Percentiles rank a stretch among this genome's conserved stretches.
These are phyloP conservation scores for Candida nanaspora DNA, from an alignment of 805 yeast genomes.

Conservation along the genomic window DNA sequence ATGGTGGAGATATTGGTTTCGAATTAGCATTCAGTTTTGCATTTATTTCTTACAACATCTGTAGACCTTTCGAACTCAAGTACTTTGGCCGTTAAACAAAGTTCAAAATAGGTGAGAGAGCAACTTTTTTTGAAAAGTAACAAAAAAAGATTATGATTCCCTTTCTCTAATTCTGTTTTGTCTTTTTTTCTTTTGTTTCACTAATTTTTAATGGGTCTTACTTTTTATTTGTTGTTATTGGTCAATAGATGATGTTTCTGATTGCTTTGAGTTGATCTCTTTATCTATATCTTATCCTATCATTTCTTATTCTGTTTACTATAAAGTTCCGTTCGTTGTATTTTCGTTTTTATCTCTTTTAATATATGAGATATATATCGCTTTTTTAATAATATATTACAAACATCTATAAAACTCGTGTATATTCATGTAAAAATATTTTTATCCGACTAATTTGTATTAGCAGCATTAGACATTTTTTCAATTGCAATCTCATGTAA, in stretches of 20 bases:
- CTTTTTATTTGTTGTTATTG: not conserved
- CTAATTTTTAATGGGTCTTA: not conserved
- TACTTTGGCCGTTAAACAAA: slow-evolving; percentile 46
- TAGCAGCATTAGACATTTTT: not conserved
- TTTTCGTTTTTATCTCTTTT: too few relatives aligned
- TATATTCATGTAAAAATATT: not conserved
- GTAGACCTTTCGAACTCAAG: slow-evolving; percentile 62
- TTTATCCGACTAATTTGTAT: not conserved
- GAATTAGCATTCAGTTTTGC: slow-evolving; percentile 67
- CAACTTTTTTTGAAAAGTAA: too few relatives aligned
- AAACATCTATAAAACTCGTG: too few relatives aligned
- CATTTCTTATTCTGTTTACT: not conserved
- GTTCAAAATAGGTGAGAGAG: too few relatives aligned
- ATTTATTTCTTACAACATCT: slow-evolving; percentile 48
- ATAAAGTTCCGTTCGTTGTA: not conserved
- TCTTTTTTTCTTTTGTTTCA: not conserved
- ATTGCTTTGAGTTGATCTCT: not conserved
- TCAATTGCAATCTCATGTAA: slow-evolving; percentile 14
- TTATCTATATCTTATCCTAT: not conserved
- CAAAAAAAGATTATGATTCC: too few relatives aligned
- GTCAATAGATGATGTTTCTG: not conserved
- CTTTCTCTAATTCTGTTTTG: not conserved
- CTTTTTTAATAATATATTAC: too few relatives aligned
- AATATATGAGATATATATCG: too few relatives aligned
- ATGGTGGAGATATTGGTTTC: slow-evolving; percentile 85